These are phyloP conservation scores for Hypoxylon sp. DNA, from an alignment of 2,329 filamentous ascomycete genomes.

Conservation along the genomic window DNA sequence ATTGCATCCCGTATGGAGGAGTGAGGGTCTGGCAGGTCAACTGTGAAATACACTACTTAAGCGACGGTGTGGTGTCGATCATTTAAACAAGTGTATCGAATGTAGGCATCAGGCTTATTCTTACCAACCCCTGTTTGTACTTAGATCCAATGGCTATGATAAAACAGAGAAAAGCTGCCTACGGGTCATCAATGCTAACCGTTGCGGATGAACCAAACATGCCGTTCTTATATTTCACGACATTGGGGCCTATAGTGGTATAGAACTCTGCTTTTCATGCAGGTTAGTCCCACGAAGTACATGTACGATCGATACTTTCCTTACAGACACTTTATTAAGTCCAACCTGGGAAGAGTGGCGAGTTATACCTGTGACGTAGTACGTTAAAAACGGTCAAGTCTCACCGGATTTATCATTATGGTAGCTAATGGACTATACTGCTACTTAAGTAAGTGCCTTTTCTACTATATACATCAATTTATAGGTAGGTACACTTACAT, in stretches of 20 bases:
- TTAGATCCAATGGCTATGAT: neutral
- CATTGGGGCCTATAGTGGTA: neutral
- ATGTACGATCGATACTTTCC: too few species aligned
- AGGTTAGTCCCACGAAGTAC: too few species aligned
- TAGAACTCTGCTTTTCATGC: too few species aligned
- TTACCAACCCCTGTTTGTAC: neutral
- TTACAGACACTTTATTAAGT: too few species aligned
- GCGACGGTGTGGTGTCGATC: neutral
- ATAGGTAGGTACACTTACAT: too few species aligned
- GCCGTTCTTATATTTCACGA: neutral
- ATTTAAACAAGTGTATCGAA: neutral
- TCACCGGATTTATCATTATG: too few species aligned
- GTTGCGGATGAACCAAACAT: neutral
- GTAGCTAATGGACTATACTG: too few species aligned
- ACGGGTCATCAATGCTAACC: neutral
- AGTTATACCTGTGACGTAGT: too few species aligned
- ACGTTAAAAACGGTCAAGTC: too few species aligned
- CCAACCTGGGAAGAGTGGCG: too few species aligned
- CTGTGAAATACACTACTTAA: neutral
- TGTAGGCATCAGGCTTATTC: neutral
- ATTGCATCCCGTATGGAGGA: conserved; percentile 24
- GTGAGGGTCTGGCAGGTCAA: neutral
- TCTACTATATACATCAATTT: too few species aligned
- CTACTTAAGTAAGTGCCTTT: too few species aligned
- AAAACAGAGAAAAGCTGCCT: neutral